Evolutionary conservation across 1,284 basidiomycete genomes (phyloP).

Genomic region (Ganoderma leucocontextum): DNA sequence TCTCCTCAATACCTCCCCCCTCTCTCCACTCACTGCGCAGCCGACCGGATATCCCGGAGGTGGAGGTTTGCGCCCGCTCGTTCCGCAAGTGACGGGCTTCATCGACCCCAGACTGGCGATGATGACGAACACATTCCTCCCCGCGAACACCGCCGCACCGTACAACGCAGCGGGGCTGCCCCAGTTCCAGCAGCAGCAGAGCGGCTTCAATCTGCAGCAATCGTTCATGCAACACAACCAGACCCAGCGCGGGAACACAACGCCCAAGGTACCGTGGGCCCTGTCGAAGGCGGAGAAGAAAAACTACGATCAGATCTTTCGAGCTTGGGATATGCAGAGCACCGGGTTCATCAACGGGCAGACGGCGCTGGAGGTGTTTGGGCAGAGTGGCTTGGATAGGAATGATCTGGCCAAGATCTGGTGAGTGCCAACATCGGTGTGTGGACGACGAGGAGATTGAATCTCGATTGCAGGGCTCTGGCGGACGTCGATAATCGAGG

Average conservation of each 20-base stretch:
- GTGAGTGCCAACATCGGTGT: conserved; percentile 50
- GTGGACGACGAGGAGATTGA: neutral
- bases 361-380: conserved; percentile 93
- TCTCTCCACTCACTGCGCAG: conserved; percentile 57
- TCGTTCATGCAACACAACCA: conserved; percentile 85
- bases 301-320: conserved; percentile 96
- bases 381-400: conserved; percentile 89
- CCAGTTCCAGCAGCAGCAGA: conserved; percentile 72
- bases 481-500: conserved; percentile 92
- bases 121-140: conserved; percentile 90
- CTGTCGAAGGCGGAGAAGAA: conserved; percentile 94
- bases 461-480: conserved; percentile 68
- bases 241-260: conserved; percentile 70
- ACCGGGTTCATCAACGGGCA: conserved; percentile 91
- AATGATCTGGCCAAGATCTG: conserved; percentile 96
- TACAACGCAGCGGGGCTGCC: conserved; percentile 69
- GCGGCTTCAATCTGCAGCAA: conserved; percentile 69
- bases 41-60: conserved; percentile 64
- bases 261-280: conserved; percentile 89
- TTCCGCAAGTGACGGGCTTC: conserved; percentile 84
- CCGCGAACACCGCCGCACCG: conserved; percentile 69
- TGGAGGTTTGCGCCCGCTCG: conserved; percentile 55
- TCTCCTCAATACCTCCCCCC: conserved; percentile 58
- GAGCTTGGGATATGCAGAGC: conserved; percentile 90
- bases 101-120: conserved; percentile 84